phyloP scores from a whole-genome alignment of 805 yeast species.

The Metschnikowia shivogae region DNA sequence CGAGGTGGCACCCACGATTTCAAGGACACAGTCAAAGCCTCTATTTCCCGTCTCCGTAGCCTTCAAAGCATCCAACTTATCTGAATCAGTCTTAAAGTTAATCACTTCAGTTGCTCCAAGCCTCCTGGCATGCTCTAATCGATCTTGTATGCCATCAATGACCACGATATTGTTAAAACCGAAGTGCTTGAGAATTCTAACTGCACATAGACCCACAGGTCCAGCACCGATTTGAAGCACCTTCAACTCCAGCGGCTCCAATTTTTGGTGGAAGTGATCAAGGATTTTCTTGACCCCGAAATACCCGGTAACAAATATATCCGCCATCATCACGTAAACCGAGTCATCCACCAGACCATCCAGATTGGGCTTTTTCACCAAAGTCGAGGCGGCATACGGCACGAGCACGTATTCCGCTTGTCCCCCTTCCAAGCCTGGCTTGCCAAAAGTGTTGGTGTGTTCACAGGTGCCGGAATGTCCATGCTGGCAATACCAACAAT shows the following conservation, averaged over 20 bases:
- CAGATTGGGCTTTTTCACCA: slow-evolving; percentile 39
- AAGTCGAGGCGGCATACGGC: slow-evolving; percentile 52
- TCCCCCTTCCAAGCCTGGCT: slow-evolving; percentile 53
- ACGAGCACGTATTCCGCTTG: slow-evolving; percentile 60
- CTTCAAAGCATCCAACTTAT: slow-evolving; percentile 25
- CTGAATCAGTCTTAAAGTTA: slow-evolving; percentile 37
- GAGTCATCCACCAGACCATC: slow-evolving; percentile 34
- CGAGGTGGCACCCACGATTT: slow-evolving; percentile 52
- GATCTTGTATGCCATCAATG: slow-evolving; percentile 46
- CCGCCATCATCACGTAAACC: slow-evolving; percentile 55
- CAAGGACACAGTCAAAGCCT: slow-evolving; percentile 60
- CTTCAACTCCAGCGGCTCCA: slow-evolving; percentile 26
- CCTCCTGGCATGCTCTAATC: slow-evolving; percentile 41
- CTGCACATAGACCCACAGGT: slow-evolving; percentile 55
- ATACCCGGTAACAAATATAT: slow-evolving; percentile 62
- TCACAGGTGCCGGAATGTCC: slow-evolving; percentile 55
- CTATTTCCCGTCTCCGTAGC: slow-evolving; percentile 37
- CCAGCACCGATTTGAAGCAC: slow-evolving; percentile 58
- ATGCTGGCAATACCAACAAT: slow-evolving; percentile 54
- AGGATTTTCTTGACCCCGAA: slow-evolving; percentile 52
- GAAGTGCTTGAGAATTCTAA: slow-evolving; percentile 39
- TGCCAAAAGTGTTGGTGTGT: slow-evolving; percentile 54
- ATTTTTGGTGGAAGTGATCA: slow-evolving; percentile 17
- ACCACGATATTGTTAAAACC: slow-evolving; percentile 45
- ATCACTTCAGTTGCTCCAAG: slow-evolving; percentile 50